Evolutionary conservation across 2,329 filamentous ascomycete species (phyloP).

Genomic region (Fusarium sp.): DNA sequence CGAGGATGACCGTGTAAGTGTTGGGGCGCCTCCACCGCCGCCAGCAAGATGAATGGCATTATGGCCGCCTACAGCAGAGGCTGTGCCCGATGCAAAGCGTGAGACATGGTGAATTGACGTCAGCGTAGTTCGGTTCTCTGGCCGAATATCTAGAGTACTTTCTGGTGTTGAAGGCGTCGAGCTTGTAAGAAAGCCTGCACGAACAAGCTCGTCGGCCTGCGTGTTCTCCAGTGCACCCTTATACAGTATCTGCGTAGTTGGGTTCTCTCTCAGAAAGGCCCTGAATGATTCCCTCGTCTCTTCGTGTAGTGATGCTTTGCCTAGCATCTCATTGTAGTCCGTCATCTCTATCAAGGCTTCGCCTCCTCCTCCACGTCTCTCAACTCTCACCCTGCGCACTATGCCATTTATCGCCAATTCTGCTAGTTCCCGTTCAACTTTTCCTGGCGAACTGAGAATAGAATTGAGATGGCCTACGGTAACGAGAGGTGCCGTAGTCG

Average conservation of each 20-base stretch:
- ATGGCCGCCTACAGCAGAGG: slow-evolving; percentile 75
- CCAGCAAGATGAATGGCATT: slow-evolving; percentile 71
- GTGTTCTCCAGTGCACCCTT: slow-evolving; percentile 49
- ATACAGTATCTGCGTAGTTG: slow-evolving; percentile 51
- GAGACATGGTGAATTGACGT: slow-evolving; percentile 71
- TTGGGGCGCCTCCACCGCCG: slow-evolving; percentile 57
- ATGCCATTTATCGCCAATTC: slow-evolving; percentile 66
- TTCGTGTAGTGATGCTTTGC: slow-evolving; percentile 49
- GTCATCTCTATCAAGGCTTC: slow-evolving; percentile 70
- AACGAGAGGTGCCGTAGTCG: slow-evolving; percentile 68
- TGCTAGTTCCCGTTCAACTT: slow-evolving; percentile 73
- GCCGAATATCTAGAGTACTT: slow-evolving; percentile 56
- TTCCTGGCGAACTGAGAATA: slow-evolving; percentile 68
- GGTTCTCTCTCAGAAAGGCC: slow-evolving; percentile 60
- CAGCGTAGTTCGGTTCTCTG: slow-evolving; percentile 64
- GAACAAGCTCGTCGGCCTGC: slow-evolving; percentile 68
- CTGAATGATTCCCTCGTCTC: slow-evolving; percentile 62
- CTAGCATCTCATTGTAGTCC: slow-evolving; percentile 63
- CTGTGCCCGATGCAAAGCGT: slow-evolving; percentile 72
- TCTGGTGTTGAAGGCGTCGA: slow-evolving; percentile 44
- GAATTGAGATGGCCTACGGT: slow-evolving; percentile 73
- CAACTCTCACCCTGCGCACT: slow-evolving; percentile 70
- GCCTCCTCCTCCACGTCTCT: slow-evolving; percentile 66
- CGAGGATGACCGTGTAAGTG: slow-evolving; percentile 40
- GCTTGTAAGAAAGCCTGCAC: slow-evolving; percentile 73